These are phyloP conservation scores for Radiomyces spectabilis DNA, from an alignment of 192 early-diverging fungal genomes.

Conservation along the genomic window DNA sequence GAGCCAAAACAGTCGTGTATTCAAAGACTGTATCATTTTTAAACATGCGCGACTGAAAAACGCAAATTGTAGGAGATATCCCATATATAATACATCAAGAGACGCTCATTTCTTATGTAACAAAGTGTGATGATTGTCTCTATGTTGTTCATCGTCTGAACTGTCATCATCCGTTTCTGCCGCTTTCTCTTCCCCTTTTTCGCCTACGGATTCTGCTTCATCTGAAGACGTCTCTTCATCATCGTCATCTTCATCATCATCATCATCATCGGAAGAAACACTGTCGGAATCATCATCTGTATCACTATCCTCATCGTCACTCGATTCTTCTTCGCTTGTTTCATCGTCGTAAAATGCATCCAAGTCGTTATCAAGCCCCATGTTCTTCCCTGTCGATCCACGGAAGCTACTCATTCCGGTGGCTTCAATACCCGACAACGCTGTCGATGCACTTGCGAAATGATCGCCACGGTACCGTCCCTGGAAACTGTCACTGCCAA, in stretches of 20 bases:
- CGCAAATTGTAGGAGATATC: no score
- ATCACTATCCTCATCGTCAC: not conserved
- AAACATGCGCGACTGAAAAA: no score
- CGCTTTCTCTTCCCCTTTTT: no score
- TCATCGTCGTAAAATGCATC: slow-evolving; percentile 45
- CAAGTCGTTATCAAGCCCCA: slow-evolving; percentile 28
- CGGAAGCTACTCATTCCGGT: slow-evolving; percentile 10
- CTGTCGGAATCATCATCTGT: not conserved
- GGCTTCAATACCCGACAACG: slow-evolving; percentile 22
- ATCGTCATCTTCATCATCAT: not conserved
- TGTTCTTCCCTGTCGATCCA: slow-evolving; percentile 21
- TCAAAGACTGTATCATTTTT: no score
- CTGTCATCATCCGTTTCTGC: no score
- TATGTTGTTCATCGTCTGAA: no score
- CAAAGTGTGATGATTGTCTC: no score
- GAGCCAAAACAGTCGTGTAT: no score
- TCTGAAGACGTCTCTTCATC: no score
- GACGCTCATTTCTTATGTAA: no score
- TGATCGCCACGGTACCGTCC: slow-evolving; percentile 24
- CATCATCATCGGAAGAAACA: not conserved
- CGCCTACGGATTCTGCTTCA: no score
- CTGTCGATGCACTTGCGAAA: not conserved
- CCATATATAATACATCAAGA: no score
- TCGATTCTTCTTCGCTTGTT: slow-evolving; percentile 22
- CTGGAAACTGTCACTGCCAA: slow-evolving; percentile 40